Evolutionary conservation across 257 asterid species (phyloP).

Genomic region (Cinchona pubescens): DNA sequence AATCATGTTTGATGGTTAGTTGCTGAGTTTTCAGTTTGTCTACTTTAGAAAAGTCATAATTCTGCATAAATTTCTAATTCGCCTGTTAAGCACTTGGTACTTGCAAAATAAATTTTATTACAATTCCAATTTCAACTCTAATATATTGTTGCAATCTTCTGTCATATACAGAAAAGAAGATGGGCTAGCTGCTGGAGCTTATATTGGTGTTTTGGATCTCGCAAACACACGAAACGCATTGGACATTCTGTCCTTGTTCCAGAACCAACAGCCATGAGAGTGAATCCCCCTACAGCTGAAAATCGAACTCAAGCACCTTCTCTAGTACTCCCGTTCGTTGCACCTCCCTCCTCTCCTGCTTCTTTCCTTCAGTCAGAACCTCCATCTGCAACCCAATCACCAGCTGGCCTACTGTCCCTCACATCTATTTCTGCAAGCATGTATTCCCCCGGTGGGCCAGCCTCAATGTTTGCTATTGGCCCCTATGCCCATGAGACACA

Average conservation of each 20-base stretch:
- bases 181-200: constrained; percentile 83
- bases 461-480: constrained; percentile 83
- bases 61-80: background rate
- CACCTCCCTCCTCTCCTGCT: constrained; percentile 97
- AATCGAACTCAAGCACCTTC: constrained; percentile 52
- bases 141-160: background rate
- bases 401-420: constrained; percentile 54
- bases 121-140: background rate
- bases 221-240: constrained; percentile 58
- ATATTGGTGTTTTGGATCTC: constrained; percentile 76
- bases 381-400: constrained; percentile 77
- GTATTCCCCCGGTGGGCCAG: constrained; percentile 82
- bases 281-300: constrained; percentile 39
- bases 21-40: background rate
- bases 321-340: constrained; percentile 61
- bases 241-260: constrained; percentile 74
- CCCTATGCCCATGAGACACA: constrained; percentile 93
- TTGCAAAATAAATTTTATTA: background rate
- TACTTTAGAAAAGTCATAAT: constrained; percentile 1
- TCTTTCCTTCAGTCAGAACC: constrained; percentile 85
- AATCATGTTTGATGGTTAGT: background rate
- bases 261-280: constrained; percentile 42
- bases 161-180: constrained; percentile 59
- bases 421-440: constrained; percentile 59
- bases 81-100: background rate